Evolutionary conservation across 108 stramenopile genomes (phyloP).

Genomic region (Fistulifera pelliculosa): DNA sequence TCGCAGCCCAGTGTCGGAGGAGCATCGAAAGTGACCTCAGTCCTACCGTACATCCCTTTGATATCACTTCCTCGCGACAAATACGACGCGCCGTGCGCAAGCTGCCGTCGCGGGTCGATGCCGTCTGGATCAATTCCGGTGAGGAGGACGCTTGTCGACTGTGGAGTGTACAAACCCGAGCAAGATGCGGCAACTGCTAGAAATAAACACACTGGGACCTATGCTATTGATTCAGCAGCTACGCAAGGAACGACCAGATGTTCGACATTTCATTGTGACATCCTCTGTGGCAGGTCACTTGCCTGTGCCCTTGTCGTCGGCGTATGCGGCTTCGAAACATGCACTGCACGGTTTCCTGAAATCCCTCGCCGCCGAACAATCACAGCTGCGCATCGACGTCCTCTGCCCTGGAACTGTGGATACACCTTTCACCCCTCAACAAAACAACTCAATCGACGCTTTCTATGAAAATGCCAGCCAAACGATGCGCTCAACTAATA

Average conservation of each 20-base stretch:
- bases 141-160: slow-evolving; percentile 26
- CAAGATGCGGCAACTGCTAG: slow-evolving; percentile 19
- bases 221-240: slow-evolving; percentile 26
- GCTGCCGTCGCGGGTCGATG: slow-evolving; percentile 1
- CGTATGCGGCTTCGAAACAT: slow-evolving; percentile 61
- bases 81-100: background rate
- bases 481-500: slow-evolving; percentile 36
- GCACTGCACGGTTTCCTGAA: slow-evolving; percentile 55
- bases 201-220: slow-evolving; percentile 34
- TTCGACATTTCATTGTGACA: slow-evolving; percentile 38
- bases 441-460: slow-evolving; percentile 3
- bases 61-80: slow-evolving; percentile 18
- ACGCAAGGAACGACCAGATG: slow-evolving; percentile 2
- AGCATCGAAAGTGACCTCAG: background rate
- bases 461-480: slow-evolving; percentile 47
- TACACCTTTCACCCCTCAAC: slow-evolving; percentile 28
- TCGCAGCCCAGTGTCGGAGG: slow-evolving; percentile 20
- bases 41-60: slow-evolving; percentile 21
- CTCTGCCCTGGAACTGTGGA: slow-evolving; percentile 54
- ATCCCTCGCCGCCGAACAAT: slow-evolving; percentile 41
- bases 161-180: slow-evolving; percentile 8
- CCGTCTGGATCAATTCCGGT: slow-evolving; percentile 35
- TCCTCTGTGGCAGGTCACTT: slow-evolving; percentile 46
- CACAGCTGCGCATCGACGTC: slow-evolving; percentile 40
- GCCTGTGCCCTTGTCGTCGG: slow-evolving; percentile 48